These are phyloP conservation scores for Hymenoscyphus occultus DNA, from an alignment of 2,329 filamentous ascomycete genomes.

Conservation along the genomic window DNA sequence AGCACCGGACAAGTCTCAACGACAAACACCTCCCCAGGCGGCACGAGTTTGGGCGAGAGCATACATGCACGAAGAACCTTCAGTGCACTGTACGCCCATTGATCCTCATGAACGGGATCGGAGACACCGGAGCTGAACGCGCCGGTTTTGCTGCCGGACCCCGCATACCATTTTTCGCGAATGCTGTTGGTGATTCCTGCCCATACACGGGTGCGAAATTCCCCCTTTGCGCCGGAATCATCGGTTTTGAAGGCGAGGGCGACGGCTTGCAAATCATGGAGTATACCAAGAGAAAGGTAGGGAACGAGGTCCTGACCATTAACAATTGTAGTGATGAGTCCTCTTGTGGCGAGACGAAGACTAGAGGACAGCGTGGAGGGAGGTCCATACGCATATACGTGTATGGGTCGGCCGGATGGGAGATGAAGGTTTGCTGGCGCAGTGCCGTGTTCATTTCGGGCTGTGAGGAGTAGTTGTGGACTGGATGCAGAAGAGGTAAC, in stretches of 20 bases:
- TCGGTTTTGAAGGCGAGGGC: slow-evolving; percentile 72
- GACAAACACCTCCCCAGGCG: slow-evolving; percentile 73
- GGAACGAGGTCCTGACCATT: slow-evolving; percentile 74
- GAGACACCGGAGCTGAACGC: slow-evolving; percentile 41
- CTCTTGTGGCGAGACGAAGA: slow-evolving; percentile 66
- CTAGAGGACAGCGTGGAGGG: slow-evolving; percentile 70
- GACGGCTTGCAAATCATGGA: slow-evolving; percentile 72
- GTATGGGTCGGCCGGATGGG: slow-evolving; percentile 66
- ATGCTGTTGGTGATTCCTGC: slow-evolving; percentile 60
- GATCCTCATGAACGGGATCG: slow-evolving; percentile 46
- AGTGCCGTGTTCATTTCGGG: slow-evolving; percentile 39
- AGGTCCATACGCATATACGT: slow-evolving; percentile 77
- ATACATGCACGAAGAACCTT: slow-evolving; percentile 65
- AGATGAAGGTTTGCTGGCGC: slow-evolving; percentile 46
- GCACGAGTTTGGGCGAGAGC: slow-evolving; percentile 66
- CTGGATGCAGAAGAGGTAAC: slow-evolving; percentile 65
- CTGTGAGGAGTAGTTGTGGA: slow-evolving; percentile 67
- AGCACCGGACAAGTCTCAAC: slow-evolving; percentile 67
- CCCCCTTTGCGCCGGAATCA: slow-evolving; percentile 61
- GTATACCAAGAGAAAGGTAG: slow-evolving; percentile 66
- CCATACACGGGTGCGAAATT: slow-evolving; percentile 66
- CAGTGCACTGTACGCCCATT: slow-evolving; percentile 67
- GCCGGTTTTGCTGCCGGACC: slow-evolving; percentile 34
- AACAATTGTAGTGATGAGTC: slow-evolving; percentile 71
- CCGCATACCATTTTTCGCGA: slow-evolving; percentile 57